phyloP scores from a whole-genome alignment of 192 early-diverging fungal species.

The Podila horticola region DNA sequence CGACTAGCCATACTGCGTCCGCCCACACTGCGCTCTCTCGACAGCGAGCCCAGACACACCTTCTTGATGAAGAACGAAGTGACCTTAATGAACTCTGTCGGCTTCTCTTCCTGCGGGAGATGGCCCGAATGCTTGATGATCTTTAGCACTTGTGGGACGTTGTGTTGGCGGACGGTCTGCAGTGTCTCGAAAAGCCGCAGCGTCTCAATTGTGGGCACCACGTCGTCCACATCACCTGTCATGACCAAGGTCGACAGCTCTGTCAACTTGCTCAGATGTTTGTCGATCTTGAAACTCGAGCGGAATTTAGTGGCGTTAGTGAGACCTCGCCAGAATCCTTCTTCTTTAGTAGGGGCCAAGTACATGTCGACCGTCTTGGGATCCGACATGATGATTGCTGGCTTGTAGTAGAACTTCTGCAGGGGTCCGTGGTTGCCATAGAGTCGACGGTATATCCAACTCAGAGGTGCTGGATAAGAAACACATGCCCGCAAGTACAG shows the following conservation, averaged over 20 bases:
- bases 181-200: slow-evolving; percentile 30
- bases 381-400: slow-evolving; percentile 24
- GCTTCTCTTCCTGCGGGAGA: slow-evolving; percentile 35
- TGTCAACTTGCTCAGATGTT: slow-evolving; percentile 22
- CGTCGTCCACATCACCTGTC: slow-evolving; percentile 38
- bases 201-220: slow-evolving; percentile 37
- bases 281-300: slow-evolving; percentile 15
- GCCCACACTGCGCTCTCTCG: slow-evolving; percentile 19
- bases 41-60: slow-evolving; percentile 30
- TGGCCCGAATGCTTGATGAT: slow-evolving; percentile 43
- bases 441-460: slow-evolving; percentile 28
- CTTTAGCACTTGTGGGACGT: slow-evolving; percentile 34
- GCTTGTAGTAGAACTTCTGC: slow-evolving; percentile 36
- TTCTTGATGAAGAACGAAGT: slow-evolving; percentile 33
- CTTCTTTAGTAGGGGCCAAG: slow-evolving; percentile 14
- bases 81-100: slow-evolving; percentile 31
- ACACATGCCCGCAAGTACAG: slow-evolving; percentile 27
- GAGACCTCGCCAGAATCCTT: slow-evolving; percentile 41
- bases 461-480: slow-evolving; percentile 26
- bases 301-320: slow-evolving; percentile 17
- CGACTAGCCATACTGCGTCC: neutral
- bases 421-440: slow-evolving; percentile 34
- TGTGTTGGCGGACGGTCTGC: slow-evolving; percentile 13
- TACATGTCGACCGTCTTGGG: slow-evolving; percentile 29
- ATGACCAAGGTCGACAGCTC: slow-evolving; percentile 38